Evolutionary conservation across 2,329 filamentous ascomycete genomes (phyloP), one percentile per base, ranked within the genome.

Genomic region (Aspergillus fischeri): DNA sequence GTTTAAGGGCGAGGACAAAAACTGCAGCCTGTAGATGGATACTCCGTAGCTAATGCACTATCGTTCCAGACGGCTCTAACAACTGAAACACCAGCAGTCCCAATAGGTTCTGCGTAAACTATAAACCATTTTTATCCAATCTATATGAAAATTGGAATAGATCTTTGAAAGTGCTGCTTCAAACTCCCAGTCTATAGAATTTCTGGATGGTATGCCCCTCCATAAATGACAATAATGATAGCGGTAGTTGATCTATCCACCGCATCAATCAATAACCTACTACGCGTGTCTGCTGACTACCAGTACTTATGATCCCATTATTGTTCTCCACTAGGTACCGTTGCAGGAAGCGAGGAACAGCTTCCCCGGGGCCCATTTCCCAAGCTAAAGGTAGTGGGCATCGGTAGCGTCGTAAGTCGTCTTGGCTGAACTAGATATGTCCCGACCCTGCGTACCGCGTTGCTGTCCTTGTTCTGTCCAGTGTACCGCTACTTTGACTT

Each of bases 311-410:
- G 44, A 47, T 53, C 20, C 28, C 21, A 58, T 52, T n/a, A 58
- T 52, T 58, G 41, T 48, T 47, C 60, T 41, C 60, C 56, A 64
- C 60, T 25, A 56, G 44, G 55, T 64, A 62, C 62, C 61, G 61
- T 65, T 66, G 62, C 62, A 70, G 64, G 68, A 69, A 66, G 62
- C 63, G 60, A 67, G 69, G 65, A 70, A 65, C 63, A 38, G 60
- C 64, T 71, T 71, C 69, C 70, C 68, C 70, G 63, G 61, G 60
- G 59, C 61, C 64, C 65, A 57, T 64, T 60, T 62, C 61, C 62
- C 63, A 64, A 63, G 62, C 68, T 70, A 71, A 64, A 63, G 61
- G 67, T 70, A 71, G 65, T 65, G 61, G 59, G 49, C 62, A 60
- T 64, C 65, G 52, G 60, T 60, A 65, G 62, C n/a, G 55, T 59